These are phyloP conservation scores for Metarhizium robertsii DNA, from an alignment of 2,329 filamentous ascomycete genomes.

Conservation along the genomic window DNA sequence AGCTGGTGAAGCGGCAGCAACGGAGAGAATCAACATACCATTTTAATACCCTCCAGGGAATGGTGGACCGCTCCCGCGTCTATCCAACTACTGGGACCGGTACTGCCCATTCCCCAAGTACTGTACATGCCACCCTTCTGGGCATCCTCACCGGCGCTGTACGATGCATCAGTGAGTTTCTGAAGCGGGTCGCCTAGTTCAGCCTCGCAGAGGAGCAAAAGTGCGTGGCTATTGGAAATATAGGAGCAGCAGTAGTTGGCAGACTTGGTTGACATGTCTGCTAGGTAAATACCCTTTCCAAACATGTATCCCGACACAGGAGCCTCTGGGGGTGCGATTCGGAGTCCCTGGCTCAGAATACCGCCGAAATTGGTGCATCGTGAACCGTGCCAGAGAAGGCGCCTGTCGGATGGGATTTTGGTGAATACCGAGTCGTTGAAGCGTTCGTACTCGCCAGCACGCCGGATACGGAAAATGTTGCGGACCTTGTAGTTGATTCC, in stretches of 20 bases:
- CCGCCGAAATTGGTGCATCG: constrained; percentile 77
- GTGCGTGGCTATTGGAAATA: constrained; percentile 57
- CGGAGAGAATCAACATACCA: constrained; percentile 39
- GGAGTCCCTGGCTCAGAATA: constrained; percentile 77
- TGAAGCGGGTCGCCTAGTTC: constrained; percentile 65
- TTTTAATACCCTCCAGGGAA: constrained; percentile 56
- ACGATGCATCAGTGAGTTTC: constrained; percentile 47
- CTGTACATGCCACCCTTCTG: constrained; percentile 50
- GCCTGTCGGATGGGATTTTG: constrained; percentile 52
- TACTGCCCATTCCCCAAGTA: constrained; percentile 61
- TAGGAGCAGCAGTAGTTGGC: constrained; percentile 63
- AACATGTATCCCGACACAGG: constrained; percentile 80
- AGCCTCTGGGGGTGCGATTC: constrained; percentile 81
- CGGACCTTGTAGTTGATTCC: constrained; percentile 48
- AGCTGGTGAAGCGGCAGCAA: no score
- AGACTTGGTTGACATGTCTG: constrained; percentile 76
- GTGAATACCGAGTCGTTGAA: constrained; percentile 50
- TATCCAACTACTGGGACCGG: constrained; percentile 61
- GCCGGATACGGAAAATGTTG: constrained; percentile 76
- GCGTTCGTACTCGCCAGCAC: constrained; percentile 60
- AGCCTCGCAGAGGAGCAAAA: constrained; percentile 77
- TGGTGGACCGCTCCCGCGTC: constrained; percentile 60
- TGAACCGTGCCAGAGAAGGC: constrained; percentile 82
- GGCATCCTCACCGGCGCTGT: constrained; percentile 54
- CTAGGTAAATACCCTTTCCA: constrained; percentile 81